A percentile compares a stretch with the other conserved stretches of the same genome.
Evolutionary conservation across 2,329 filamentous ascomycete species (phyloP).

Genomic region (Monosporascus sp.): DNA sequence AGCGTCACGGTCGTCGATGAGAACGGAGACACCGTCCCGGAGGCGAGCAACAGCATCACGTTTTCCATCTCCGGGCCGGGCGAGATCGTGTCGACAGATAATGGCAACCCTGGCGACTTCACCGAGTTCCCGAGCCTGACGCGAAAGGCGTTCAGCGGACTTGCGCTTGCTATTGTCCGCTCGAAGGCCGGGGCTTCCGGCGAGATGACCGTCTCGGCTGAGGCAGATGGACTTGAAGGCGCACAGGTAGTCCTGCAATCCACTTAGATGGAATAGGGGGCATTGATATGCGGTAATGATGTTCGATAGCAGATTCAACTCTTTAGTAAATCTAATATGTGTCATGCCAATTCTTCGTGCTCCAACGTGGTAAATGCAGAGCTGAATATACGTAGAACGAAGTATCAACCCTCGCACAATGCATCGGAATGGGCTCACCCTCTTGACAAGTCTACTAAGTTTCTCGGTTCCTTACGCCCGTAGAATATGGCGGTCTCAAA

Average conservation of each 20-base stretch:
- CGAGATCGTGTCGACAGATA: slow-evolving; percentile 44
- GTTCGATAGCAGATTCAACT: neutral
- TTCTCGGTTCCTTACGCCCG: too few relatives aligned
- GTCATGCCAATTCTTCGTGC: too few relatives aligned
- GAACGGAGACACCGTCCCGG: slow-evolving; percentile 36
- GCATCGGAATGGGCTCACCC: too few relatives aligned
- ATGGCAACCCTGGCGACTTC: slow-evolving; percentile 42
- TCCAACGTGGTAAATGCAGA: too few relatives aligned
- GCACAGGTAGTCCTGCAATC: slow-evolving; percentile 5
- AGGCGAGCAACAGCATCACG: slow-evolving; percentile 34
- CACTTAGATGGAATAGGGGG: neutral
- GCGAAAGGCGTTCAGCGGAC: slow-evolving; percentile 36
- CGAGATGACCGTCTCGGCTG: slow-evolving; percentile 16
- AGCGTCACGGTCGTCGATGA: slow-evolving; percentile 39
- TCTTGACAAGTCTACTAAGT: too few relatives aligned
- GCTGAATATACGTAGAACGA: too few relatives aligned
- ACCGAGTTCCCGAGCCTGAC: slow-evolving; percentile 33
- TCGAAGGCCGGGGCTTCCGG: slow-evolving; percentile 19
- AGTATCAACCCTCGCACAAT: too few relatives aligned
- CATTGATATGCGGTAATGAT: neutral
- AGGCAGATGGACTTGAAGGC: slow-evolving; percentile 11
- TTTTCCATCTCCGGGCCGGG: slow-evolving; percentile 39
- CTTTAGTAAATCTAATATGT: too few relatives aligned
- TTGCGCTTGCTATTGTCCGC: slow-evolving; percentile 34
- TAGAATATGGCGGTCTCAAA: too few relatives aligned